Evolutionary conservation across 805 yeast genomes (phyloP).

Genomic region (Zygosaccharomyces kombuchaensis): DNA sequence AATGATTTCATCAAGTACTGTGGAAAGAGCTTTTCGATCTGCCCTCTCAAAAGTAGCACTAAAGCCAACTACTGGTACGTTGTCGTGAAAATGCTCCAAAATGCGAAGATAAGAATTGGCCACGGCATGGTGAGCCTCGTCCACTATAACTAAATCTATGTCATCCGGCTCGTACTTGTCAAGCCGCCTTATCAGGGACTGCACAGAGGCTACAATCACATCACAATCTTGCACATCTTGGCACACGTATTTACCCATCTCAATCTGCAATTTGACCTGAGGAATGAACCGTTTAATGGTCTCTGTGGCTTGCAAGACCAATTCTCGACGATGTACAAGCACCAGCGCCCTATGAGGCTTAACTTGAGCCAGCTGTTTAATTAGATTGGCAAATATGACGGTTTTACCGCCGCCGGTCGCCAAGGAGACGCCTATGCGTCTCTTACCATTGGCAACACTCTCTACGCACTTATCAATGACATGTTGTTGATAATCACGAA

Average conservation of each 20-base stretch:
- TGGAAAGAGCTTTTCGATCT: constrained; percentile 59
- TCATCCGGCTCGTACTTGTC: constrained; percentile 49
- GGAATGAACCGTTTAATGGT: constrained; percentile 50
- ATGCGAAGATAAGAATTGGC: constrained; percentile 62
- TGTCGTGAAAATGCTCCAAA: constrained; percentile 49
- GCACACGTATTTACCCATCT: constrained; percentile 53
- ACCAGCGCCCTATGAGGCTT: constrained; percentile 42
- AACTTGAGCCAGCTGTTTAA: constrained; percentile 34
- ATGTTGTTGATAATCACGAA: constrained; percentile 61
- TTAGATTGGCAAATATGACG: constrained; percentile 61
- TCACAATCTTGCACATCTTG: constrained; percentile 42
- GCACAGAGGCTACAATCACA: constrained; percentile 74
- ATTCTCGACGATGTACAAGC: constrained; percentile 76
- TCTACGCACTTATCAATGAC: constrained; percentile 56
- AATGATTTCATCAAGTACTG: constrained; percentile 67
- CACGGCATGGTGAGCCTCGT: constrained; percentile 91
- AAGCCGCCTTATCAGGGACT: constrained; percentile 50
- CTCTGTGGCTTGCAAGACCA: constrained; percentile 63
- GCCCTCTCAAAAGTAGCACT: constrained; percentile 81
- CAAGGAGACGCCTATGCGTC: constrained; percentile 70
- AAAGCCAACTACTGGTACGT: constrained; percentile 64
- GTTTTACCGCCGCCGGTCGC: constrained; percentile 98
- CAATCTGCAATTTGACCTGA: constrained; percentile 50
- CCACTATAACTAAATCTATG: constrained; percentile 68
- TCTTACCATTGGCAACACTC: constrained; percentile 43